phyloP scores from a whole-genome alignment of 352 stramenopile genomes.

The Peronospora farinosa region DNA sequence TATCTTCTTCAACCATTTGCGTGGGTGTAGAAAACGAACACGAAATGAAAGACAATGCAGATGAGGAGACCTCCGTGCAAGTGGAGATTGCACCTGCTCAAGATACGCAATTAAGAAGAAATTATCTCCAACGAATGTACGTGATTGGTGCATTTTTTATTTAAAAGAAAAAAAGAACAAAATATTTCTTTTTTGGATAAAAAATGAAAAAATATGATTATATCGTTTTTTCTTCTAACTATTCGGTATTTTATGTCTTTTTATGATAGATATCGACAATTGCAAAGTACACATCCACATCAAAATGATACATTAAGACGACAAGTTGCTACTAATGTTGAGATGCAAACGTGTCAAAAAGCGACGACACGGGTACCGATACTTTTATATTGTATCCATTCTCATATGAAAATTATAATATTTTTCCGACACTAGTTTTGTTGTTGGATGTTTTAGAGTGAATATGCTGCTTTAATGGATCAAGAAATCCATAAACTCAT shows the following conservation, averaged over 20 bases:
- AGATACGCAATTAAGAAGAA: constrained; percentile 22
- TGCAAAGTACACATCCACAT: constrained; percentile 50
- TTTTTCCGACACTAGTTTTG: constrained; percentile 1
- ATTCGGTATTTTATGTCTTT: constrained; percentile 3
- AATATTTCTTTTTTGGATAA: too few relatives aligned
- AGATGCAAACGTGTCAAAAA: constrained; percentile 63
- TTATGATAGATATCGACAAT: constrained; percentile 48
- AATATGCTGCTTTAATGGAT: constrained; percentile 52
- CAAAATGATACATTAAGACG: constrained; percentile 48
- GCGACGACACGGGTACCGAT: constrained; percentile 30
- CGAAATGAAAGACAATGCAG: background rate
- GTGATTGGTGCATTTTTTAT: background rate
- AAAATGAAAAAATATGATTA: too few relatives aligned
- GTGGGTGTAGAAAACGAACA: constrained; percentile 2
- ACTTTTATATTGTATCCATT: constrained; percentile 10
- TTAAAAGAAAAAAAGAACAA: too few relatives aligned
- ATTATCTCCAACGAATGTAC: constrained; percentile 32
- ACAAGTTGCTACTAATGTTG: constrained; percentile 53
- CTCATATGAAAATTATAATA: constrained; percentile 14
- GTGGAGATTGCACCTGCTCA: constrained; percentile 11
- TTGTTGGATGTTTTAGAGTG: constrained; percentile 29
- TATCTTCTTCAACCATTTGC: background rate
- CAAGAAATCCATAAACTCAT: constrained; percentile 61
- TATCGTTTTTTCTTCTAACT: background rate
- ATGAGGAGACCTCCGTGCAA: background rate